Conservation (phyloP, 768 basidiomycete genomes). For the Lactarius evosmus region DNA sequence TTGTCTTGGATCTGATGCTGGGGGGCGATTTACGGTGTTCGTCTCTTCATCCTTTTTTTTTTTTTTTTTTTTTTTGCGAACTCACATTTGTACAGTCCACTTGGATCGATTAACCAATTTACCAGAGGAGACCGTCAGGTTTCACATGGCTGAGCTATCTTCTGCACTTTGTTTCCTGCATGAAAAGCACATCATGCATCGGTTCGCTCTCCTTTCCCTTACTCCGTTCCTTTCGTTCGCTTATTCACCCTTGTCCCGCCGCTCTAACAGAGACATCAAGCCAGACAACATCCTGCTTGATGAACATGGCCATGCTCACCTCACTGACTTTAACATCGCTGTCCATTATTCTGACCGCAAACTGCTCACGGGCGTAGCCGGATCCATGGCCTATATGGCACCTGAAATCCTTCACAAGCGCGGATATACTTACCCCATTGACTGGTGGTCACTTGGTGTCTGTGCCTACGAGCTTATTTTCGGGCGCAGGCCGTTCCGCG, state of each 20-base stretch:
- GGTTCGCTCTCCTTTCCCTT: conserved; percentile 51
- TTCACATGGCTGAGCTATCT: conserved; percentile 87
- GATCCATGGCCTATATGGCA: conserved; percentile 99
- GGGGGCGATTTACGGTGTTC: conserved; percentile 91
- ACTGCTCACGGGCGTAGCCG: conserved; percentile 85
- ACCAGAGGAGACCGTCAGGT: conserved; percentile 74
- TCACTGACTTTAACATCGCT: conserved; percentile 98
- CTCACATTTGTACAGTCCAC: conserved; percentile 57
- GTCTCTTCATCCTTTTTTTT: conserved; percentile 33
- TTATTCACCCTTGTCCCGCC: neutral
- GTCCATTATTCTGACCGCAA: conserved; percentile 91
- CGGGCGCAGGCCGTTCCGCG: conserved; percentile 88
- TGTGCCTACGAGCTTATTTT: conserved; percentile 91
- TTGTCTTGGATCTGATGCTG: conserved; percentile 95
- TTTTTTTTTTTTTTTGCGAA: conserved; percentile 2
- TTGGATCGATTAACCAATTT: conserved; percentile 76
- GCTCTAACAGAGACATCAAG: conserved; percentile 74
- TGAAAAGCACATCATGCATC: conserved; percentile 92
- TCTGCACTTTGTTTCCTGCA: conserved; percentile 89
- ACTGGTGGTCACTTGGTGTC: conserved; percentile 97
- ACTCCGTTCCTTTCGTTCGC: conserved; percentile 35
- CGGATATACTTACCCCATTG: conserved; percentile 91
- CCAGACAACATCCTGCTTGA: conserved; percentile 98
- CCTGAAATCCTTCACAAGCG: conserved; percentile 88
- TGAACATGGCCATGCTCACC: conserved; percentile 91